Conservation (phyloP, 208 protist genomes). For the Crithidia thermophila region DNA sequence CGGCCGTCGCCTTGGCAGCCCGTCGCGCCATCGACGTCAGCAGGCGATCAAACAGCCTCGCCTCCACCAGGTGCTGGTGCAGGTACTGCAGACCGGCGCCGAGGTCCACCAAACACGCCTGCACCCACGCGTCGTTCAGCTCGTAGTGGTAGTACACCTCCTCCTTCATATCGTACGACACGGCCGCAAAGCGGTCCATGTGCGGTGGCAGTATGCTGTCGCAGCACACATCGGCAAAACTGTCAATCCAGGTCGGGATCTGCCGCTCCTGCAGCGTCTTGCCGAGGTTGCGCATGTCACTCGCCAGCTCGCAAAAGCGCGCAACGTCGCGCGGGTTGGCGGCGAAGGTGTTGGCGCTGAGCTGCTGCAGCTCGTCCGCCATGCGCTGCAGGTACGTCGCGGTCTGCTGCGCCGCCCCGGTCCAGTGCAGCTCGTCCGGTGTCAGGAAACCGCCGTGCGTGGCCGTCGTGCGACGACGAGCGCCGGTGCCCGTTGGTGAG, state of each 20-base stretch:
- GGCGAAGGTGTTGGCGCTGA: slow-evolving; percentile 23
- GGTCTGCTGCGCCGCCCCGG: slow-evolving; percentile 43
- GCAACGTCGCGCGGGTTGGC: slow-evolving; percentile 36
- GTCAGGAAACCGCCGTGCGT: slow-evolving; percentile 31
- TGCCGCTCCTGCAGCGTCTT: slow-evolving; percentile 21
- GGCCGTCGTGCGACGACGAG: slow-evolving; percentile 7
- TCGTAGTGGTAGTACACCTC: slow-evolving; percentile 82
- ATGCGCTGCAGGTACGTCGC: slow-evolving; percentile 55
- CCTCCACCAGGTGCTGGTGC: slow-evolving; percentile 27
- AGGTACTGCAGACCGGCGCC: slow-evolving; percentile 45
- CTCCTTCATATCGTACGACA: slow-evolving; percentile 74
- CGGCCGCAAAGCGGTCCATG: slow-evolving; percentile 52
- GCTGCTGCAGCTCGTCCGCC: slow-evolving; percentile 61
- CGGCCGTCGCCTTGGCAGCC: slow-evolving; percentile 30
- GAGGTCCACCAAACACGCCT: slow-evolving; percentile 53
- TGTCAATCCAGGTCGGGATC: slow-evolving; percentile 23
- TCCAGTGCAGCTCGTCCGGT: slow-evolving; percentile 63
- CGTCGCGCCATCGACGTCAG: slow-evolving; percentile 45
- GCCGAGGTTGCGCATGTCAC: slow-evolving; percentile 48
- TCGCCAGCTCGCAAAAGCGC: slow-evolving; percentile 72
- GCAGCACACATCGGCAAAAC: slow-evolving; percentile 32
- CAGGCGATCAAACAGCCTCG: slow-evolving; percentile 55
- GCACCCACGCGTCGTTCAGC: slow-evolving; percentile 84
- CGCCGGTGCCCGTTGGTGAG: slow-evolving; percentile 4
- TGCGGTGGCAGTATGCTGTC: slow-evolving; percentile 47